phyloP scores from a whole-genome alignment of 768 basidiomycete species.

The Pleurotus giganteus region DNA sequence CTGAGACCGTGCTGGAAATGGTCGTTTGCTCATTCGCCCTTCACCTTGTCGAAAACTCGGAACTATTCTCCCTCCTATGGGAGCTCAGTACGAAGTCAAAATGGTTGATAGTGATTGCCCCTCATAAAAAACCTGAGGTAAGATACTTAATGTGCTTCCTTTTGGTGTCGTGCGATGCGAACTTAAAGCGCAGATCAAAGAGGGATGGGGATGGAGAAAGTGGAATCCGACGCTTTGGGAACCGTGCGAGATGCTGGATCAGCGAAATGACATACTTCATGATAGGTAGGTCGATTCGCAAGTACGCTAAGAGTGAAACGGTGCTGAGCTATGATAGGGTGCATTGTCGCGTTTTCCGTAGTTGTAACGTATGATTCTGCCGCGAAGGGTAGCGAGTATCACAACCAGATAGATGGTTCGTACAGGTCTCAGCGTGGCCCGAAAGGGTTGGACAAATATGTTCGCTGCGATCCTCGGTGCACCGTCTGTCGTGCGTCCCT shows the following conservation, averaged over 20 bases:
- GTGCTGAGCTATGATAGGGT: slow-evolving; percentile 29
- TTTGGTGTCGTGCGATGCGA: neutral
- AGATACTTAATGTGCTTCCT: neutral
- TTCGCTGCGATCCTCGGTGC: too few species aligned
- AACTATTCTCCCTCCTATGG: slow-evolving; percentile 62
- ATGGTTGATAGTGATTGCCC: slow-evolving; percentile 70
- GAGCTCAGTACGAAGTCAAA: slow-evolving; percentile 57
- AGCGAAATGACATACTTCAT: slow-evolving; percentile 41
- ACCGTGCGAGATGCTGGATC: slow-evolving; percentile 37
- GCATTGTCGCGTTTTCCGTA: slow-evolving; percentile 53
- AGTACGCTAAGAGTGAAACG: neutral
- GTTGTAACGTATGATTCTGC: slow-evolving; percentile 37
- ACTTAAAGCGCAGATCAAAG: slow-evolving; percentile 57
- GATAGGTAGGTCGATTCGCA: slow-evolving; percentile 40
- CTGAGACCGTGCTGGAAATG: slow-evolving; percentile 44
- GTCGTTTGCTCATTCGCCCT: slow-evolving; percentile 74
- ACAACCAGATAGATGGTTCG: too few species aligned
- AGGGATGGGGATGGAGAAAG: slow-evolving; percentile 65
- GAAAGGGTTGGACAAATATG: too few species aligned
- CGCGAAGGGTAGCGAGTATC: too few species aligned
- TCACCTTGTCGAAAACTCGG: slow-evolving; percentile 60
- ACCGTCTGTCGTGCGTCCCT: too few species aligned
- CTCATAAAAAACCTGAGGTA: slow-evolving; percentile 78
- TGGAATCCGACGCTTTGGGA: slow-evolving; percentile 55
- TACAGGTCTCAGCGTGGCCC: too few species aligned